Evolutionary conservation across 352 stramenopile genomes (phyloP).

Genomic region (Globisporangium nodosum): DNA sequence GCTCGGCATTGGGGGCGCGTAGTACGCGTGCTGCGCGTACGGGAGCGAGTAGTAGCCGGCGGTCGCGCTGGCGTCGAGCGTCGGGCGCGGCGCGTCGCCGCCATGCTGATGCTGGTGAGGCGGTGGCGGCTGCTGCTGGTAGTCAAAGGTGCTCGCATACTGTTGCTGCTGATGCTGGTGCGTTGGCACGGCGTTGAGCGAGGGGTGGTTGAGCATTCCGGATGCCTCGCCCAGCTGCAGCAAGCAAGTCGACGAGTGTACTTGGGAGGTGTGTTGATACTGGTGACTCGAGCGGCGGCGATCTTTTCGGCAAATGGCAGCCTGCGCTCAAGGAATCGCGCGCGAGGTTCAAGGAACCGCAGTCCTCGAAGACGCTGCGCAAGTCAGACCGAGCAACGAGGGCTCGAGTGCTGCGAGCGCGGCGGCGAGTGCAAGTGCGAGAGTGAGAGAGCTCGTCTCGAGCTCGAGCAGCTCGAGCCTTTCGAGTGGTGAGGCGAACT

Average conservation of each 20-base stretch:
- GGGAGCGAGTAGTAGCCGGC: conserved; percentile 8
- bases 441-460: not conserved
- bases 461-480: not conserved
- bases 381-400: not conserved
- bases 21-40: conserved; percentile 1
- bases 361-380: too few species aligned
- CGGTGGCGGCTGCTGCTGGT: conserved; percentile 15
- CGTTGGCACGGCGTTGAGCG: not conserved
- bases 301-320: conserved; percentile 19
- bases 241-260: not conserved
- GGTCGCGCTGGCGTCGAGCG: conserved; percentile 15
- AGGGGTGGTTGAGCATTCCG: not conserved
- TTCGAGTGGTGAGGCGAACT: not conserved
- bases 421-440: not conserved
- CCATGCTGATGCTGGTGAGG: conserved; percentile 20
- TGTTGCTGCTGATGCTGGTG: conserved; percentile 6
- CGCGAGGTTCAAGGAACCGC: conserved; percentile 12
- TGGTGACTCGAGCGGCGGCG: conserved; percentile 1
- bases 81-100: conserved; percentile 23
- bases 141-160: conserved; percentile 18
- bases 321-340: conserved; percentile 9
- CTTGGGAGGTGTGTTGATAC: not conserved
- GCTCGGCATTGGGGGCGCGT: conserved; percentile 5
- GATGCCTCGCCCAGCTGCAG: too few species aligned
- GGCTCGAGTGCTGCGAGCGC: not conserved